phyloP scores from a whole-genome alignment of 371 early-diverging fungal genomes.

The Zychaea mexicana region DNA sequence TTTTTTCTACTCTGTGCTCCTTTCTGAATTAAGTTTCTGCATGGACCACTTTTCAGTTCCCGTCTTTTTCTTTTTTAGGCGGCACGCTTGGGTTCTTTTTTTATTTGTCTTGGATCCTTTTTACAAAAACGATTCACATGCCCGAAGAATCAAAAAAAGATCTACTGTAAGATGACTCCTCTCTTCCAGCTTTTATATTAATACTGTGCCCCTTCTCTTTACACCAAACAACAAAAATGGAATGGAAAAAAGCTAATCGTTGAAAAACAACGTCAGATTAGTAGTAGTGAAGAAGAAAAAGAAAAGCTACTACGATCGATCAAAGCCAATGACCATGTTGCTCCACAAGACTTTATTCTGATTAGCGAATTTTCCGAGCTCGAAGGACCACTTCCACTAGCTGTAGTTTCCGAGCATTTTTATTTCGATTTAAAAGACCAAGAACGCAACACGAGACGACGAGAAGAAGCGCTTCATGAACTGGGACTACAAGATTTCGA shows the following conservation, averaged over 20 bases:
- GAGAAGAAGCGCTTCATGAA: conserved; percentile 11
- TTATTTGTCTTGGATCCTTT: no score
- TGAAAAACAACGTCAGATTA: background rate
- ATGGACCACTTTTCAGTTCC: no score
- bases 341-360: conserved; percentile 53
- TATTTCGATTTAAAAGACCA: conserved; percentile 38
- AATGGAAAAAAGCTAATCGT: background rate
- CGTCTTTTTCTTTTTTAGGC: no score
- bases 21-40: no score
- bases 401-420: conserved; percentile 40
- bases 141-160: background rate
- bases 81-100: no score
- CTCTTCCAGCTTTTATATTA: no score
- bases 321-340: background rate
- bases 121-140: no score
- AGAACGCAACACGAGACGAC: background rate
- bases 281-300: background rate
- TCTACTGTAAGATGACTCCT: conserved; percentile 2
- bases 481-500: conserved; percentile 44
- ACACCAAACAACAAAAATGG: background rate
- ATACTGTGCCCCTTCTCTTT: background rate
- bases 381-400: conserved; percentile 59
- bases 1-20: no score
- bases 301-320: background rate
- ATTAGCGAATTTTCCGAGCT: conserved; percentile 65